Percentiles rank a stretch among this genome's conserved stretches.
These are phyloP conservation scores for Xylaria arbuscula DNA, from an alignment of 2,329 filamentous ascomycete genomes.

Conservation along the genomic window DNA sequence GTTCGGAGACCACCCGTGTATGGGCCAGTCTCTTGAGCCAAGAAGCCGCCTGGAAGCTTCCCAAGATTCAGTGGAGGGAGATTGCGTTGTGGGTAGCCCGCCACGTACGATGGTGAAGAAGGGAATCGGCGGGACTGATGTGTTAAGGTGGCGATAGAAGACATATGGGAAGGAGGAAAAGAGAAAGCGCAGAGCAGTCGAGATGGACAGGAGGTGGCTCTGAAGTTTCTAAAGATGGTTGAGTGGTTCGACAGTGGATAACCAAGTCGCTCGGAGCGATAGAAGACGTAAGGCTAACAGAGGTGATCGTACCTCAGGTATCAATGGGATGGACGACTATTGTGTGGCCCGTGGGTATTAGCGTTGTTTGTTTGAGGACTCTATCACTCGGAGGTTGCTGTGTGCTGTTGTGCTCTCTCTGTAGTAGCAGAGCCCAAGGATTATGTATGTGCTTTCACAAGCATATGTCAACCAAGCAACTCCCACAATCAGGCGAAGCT, in stretches of 20 bases:
- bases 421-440: constrained; percentile 4
- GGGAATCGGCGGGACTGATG: constrained; percentile 45
- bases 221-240: constrained; percentile 21
- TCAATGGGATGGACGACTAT: not conserved
- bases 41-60: constrained; percentile 41
- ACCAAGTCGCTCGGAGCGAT: constrained; percentile 15
- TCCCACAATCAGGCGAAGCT: constrained; percentile 13
- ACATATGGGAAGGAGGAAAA: constrained; percentile 48
- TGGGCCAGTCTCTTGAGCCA: constrained; percentile 44
- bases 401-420: constrained; percentile 3
- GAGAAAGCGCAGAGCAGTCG: constrained; percentile 17
- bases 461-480: constrained; percentile 19
- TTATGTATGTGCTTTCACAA: not conserved
- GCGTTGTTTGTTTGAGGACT: constrained; percentile 25
- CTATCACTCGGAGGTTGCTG: constrained; percentile 9
- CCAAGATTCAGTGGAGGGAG: constrained; percentile 35
- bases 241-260: constrained; percentile 27
- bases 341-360: constrained; percentile 18
- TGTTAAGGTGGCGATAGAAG: constrained; percentile 44
- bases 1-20: constrained; percentile 59
- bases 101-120: constrained; percentile 43
- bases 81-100: constrained; percentile 39
- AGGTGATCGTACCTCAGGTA: constrained; percentile 8
- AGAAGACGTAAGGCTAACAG: constrained; percentile 30
- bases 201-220: constrained; percentile 21